Conservation (phyloP, 2,329 filamentous ascomycete species). For the Orbilia brochopaga region DNA sequence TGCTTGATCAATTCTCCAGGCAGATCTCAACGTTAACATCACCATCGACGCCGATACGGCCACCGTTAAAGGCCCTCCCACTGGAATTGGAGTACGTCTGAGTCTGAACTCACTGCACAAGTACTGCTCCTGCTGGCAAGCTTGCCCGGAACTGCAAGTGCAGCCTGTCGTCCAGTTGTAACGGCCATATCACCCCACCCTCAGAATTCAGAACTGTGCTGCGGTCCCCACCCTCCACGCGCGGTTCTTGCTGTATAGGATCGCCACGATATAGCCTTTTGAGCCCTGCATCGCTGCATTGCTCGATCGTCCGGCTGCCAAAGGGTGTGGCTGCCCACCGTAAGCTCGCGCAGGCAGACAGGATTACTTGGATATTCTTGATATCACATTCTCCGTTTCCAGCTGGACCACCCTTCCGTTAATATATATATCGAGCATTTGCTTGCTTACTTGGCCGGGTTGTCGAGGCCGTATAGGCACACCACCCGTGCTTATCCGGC, state of each 20-base stretch:
- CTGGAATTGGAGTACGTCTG: too few relatives aligned
- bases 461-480: conserved; percentile 11
- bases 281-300: not conserved
- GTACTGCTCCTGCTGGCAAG: too few relatives aligned
- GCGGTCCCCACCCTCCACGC: not conserved
- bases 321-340: conserved; percentile 31
- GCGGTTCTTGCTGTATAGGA: not conserved
- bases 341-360: conserved; percentile 35
- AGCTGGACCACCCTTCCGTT: too few relatives aligned
- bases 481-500: conserved; percentile 48
- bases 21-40: too few relatives aligned
- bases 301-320: not conserved
- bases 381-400: conserved; percentile 10
- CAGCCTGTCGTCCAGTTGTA: not conserved
- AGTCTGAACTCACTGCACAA: too few relatives aligned
- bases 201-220: too few relatives aligned
- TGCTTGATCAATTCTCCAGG: too few relatives aligned
- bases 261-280: not conserved
- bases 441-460: too few relatives aligned
- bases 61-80: too few relatives aligned
- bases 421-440: conserved; percentile 15
- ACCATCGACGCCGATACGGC: too few relatives aligned
- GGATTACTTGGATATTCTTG: conserved; percentile 4
- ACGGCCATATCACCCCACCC: not conserved
- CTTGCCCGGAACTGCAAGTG: not conserved